A percentile compares a stretch with the other conserved stretches of the same genome.
Evolutionary conservation across 2,329 filamentous ascomycete genomes (phyloP).

Genomic region (Arthrobotrys megalospora): DNA sequence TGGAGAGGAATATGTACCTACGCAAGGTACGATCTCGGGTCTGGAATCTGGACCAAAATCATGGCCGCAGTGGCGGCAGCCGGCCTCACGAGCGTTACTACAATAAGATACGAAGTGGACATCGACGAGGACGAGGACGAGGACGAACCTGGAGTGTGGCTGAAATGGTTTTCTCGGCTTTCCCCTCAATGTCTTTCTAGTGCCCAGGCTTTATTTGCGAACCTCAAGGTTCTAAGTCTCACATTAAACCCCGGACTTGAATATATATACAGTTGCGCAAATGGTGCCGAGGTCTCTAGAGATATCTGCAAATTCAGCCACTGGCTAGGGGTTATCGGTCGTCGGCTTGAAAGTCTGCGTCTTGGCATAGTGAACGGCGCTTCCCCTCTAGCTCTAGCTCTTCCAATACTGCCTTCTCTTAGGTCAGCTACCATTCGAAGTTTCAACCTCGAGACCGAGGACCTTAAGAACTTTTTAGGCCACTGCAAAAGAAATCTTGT

Average conservation of each 20-base stretch:
- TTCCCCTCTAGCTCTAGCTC: background rate
- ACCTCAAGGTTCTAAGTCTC: background rate
- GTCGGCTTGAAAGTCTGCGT: background rate
- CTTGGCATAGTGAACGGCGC: background rate
- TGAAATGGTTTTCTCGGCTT: background rate
- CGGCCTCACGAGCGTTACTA: too few relatives aligned
- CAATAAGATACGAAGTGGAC: too few relatives aligned
- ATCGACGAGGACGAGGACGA: too few relatives aligned
- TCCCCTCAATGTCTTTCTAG: background rate
- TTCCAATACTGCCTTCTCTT: background rate
- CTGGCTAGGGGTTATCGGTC: background rate
- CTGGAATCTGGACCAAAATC: too few relatives aligned
- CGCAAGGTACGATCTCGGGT: too few relatives aligned
- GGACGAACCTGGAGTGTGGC: too few relatives aligned
- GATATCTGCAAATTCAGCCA: background rate
- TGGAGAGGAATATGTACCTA: too few relatives aligned
- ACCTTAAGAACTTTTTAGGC: background rate
- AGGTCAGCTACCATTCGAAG: background rate
- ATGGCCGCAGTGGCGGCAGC: too few relatives aligned
- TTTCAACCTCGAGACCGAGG: background rate
- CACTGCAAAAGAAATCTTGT: background rate
- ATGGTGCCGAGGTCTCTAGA: too few relatives aligned
- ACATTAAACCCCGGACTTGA: too few relatives aligned
- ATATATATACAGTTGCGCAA: too few relatives aligned
- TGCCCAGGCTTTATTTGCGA: background rate